These are phyloP conservation scores for Jaenimonas drosophilae DNA, from an alignment of 208 protist species.

Conservation along the genomic window DNA sequence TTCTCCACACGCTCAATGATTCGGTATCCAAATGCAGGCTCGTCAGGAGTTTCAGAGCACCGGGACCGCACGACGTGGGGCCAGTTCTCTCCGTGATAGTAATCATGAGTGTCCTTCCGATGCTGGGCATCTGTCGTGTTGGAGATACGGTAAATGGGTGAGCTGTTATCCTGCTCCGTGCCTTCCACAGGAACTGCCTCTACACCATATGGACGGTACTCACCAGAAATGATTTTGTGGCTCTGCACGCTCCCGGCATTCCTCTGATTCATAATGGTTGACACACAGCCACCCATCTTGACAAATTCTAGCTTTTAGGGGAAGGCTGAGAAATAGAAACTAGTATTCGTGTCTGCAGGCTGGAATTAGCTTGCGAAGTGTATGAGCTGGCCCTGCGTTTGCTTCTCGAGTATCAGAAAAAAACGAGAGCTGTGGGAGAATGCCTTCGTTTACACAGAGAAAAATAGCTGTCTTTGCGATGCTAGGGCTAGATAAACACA, in stretches of 20 bases:
- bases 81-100: constrained; percentile 25
- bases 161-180: constrained; percentile 18
- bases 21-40: constrained; percentile 48
- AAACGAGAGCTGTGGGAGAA: too few species aligned
- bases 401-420: too few species aligned
- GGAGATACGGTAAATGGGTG: constrained; percentile 30
- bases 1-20: constrained; percentile 34
- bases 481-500: too few species aligned
- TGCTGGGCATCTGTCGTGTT: constrained; percentile 22
- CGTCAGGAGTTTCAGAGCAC: constrained; percentile 6
- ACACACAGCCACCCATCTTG: constrained; percentile 35
- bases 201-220: constrained; percentile 17
- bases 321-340: too few species aligned
- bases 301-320: not conserved
- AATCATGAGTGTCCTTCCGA: constrained; percentile 14
- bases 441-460: too few species aligned
- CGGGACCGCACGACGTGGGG: constrained; percentile 17
- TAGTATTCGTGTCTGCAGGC: too few species aligned
- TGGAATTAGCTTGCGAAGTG: too few species aligned
- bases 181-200: constrained; percentile 15
- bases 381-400: too few species aligned
- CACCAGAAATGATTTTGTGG: constrained; percentile 23
- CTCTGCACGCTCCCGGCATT: constrained; percentile 16
- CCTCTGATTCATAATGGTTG: constrained; percentile 20
- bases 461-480: too few species aligned